phyloP scores from a whole-genome alignment of 495 filamentous ascomycete genomes.

The Collariella sp. region DNA sequence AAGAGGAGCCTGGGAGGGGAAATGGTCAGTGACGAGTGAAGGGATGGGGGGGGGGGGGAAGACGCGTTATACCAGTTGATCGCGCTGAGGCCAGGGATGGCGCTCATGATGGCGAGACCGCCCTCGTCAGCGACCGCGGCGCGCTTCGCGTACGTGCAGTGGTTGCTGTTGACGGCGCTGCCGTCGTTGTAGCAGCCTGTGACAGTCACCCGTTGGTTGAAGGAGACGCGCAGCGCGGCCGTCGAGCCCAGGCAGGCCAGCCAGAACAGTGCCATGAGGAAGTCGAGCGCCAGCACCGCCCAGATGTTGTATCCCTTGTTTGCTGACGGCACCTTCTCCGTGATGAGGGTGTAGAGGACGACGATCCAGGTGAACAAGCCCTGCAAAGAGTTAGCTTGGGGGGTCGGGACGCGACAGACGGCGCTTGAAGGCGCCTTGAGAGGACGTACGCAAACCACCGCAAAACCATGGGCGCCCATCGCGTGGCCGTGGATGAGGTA shows the following conservation, averaged over 20 bases:
- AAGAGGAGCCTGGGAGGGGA: slow-evolving; percentile 31
- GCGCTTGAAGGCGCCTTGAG: background rate
- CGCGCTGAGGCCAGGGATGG: slow-evolving; percentile 38
- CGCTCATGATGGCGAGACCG: slow-evolving; percentile 28
- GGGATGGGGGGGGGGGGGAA: background rate
- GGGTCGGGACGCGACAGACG: background rate
- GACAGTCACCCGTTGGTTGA: slow-evolving; percentile 25
- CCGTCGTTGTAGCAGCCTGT: slow-evolving; percentile 32
- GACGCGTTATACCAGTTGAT: slow-evolving; percentile 25
- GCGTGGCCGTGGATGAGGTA: slow-evolving; percentile 38
- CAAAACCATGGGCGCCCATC: slow-evolving; percentile 25
- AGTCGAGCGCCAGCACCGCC: slow-evolving; percentile 39
- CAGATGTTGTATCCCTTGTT: slow-evolving; percentile 37
- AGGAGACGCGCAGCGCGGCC: slow-evolving; percentile 33
- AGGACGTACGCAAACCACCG: slow-evolving; percentile 34
- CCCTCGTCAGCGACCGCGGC: slow-evolving; percentile 17
- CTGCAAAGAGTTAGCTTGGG: slow-evolving; percentile 18
- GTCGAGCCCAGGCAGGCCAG: slow-evolving; percentile 39
- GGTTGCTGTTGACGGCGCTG: slow-evolving; percentile 28
- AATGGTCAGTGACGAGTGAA: background rate
- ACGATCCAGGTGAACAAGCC: slow-evolving; percentile 40
- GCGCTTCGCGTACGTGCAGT: slow-evolving; percentile 24
- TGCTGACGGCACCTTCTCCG: slow-evolving; percentile 32
- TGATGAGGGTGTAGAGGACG: slow-evolving; percentile 31
- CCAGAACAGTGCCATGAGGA: slow-evolving; percentile 41